Percentiles rank a stretch among this genome's conserved stretches.
These are phyloP conservation scores for Persicaria maculosa DNA, from an alignment of 148 eudicot species.

Conservation along the genomic window DNA sequence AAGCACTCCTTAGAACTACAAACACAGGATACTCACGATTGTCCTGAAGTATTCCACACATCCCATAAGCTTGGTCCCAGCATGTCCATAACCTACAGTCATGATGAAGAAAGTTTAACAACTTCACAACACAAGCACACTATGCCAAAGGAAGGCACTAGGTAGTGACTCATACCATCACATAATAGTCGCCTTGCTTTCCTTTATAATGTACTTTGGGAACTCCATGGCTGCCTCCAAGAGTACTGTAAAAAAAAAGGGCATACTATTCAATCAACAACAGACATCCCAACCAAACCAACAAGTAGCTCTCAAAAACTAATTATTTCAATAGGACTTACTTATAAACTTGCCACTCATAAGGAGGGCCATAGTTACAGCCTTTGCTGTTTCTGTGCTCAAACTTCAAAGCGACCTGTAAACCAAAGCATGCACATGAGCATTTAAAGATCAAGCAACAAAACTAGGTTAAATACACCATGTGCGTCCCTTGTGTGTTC, in stretches of 20 bases:
- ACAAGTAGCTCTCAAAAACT: background rate
- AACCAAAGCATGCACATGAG: background rate
- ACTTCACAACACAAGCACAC: background rate
- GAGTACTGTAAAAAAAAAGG: constrained; percentile 45
- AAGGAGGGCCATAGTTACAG: constrained; percentile 84
- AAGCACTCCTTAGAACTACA: too few relatives aligned
- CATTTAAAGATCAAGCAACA: background rate
- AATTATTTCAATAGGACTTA: constrained; percentile 22
- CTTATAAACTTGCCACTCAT: constrained; percentile 97
- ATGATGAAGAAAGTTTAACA: constrained; percentile 8
- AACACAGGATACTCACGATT: constrained; percentile 53
- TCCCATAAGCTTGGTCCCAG: constrained; percentile 97
- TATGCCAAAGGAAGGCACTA: background rate
- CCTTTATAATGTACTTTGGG: constrained; percentile 88
- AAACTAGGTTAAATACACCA: background rate
- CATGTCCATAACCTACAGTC: constrained; percentile 86
- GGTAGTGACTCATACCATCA: constrained; percentile 48
- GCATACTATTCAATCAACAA: background rate
- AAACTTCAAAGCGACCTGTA: constrained; percentile 82
- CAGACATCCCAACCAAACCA: background rate
- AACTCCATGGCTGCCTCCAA: constrained; percentile 87
- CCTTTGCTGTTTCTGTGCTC: constrained; percentile 93
- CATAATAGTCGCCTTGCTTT: constrained; percentile 83
- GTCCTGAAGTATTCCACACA: constrained; percentile 90
- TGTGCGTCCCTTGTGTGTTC: background rate